phyloP scores from a whole-genome alignment of 23 red algal species.

The Pyropia yezoensis region DNA sequence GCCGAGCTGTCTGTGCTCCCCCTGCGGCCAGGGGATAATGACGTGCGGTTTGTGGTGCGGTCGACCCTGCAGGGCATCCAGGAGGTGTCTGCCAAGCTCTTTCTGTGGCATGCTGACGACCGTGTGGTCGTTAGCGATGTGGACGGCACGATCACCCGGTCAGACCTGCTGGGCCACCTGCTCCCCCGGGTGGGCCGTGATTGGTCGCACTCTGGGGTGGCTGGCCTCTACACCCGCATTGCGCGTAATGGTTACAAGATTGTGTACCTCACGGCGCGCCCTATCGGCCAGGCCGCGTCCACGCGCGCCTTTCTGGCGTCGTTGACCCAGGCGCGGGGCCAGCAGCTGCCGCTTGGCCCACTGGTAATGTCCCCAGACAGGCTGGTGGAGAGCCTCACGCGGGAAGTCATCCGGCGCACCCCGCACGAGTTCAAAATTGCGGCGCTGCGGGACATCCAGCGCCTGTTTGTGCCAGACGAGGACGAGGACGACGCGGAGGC shows the following conservation, averaged over 20 bases:
- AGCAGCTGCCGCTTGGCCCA: constrained; percentile 74
- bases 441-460: constrained; percentile 61
- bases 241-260: constrained; percentile 86
- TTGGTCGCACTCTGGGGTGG: constrained; percentile 93
- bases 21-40: constrained; percentile 73
- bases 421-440: constrained; percentile 99
- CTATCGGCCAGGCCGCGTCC: constrained; percentile 85
- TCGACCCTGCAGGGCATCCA: constrained; percentile 26
- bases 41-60: constrained; percentile 67
- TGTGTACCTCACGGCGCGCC: constrained; percentile 86
- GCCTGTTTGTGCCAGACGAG: constrained; percentile 65
- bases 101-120: constrained; percentile 73
- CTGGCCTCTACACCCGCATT: constrained; percentile 76
- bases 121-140: constrained; percentile 87
- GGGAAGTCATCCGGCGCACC: constrained; percentile 80
- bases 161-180: constrained; percentile 91
- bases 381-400: constrained; percentile 75
- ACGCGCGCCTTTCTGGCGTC: constrained; percentile 70
- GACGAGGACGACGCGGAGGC: not conserved
- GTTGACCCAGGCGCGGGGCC: constrained; percentile 60
- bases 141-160: constrained; percentile 95
- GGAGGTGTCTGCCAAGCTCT: constrained; percentile 62
- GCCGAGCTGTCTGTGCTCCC: constrained; percentile 54
- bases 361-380: constrained; percentile 90
- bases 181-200: constrained; percentile 91